Conservation (phyloP, 2,329 filamentous ascomycete species). For the Apiospora pterosperma region DNA sequence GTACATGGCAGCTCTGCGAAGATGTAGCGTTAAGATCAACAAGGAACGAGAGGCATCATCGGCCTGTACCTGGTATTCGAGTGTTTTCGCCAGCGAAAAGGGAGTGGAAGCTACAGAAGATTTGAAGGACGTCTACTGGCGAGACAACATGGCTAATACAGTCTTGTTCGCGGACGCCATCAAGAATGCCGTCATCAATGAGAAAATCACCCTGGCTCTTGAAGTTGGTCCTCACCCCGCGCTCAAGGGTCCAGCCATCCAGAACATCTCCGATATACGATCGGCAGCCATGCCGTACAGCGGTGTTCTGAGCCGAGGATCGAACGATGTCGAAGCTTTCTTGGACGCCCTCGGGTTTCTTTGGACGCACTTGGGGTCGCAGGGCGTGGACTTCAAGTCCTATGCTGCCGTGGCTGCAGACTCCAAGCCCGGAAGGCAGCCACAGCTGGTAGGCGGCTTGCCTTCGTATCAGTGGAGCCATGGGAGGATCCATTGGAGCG, state of each 20-base stretch:
- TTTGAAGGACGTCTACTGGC: constrained; percentile 11
- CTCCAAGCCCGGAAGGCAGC: no score
- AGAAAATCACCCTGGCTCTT: not conserved
- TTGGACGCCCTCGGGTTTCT: constrained; percentile 5
- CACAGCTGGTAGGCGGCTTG: constrained; percentile 27
- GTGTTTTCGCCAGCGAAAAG: constrained; percentile 24
- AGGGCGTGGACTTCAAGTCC: constrained; percentile 4
- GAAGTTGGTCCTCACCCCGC: constrained; percentile 8
- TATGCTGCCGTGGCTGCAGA: not conserved
- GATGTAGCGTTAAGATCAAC: constrained; percentile 30
- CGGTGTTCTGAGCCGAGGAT: constrained; percentile 21
- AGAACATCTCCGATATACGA: constrained; percentile 27
- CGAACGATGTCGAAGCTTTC: constrained; percentile 19
- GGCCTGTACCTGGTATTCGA: constrained; percentile 38
- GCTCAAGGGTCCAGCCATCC: constrained; percentile 4
- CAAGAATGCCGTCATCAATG: not conserved
- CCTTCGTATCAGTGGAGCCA: constrained; percentile 18
- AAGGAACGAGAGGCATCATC: constrained; percentile 27
- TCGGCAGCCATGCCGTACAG: constrained; percentile 19
- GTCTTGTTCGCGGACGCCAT: constrained; percentile 6
- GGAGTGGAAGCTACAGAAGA: constrained; percentile 17
- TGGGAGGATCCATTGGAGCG: constrained; percentile 8
- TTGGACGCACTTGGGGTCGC: constrained; percentile 6
- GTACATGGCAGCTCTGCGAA: constrained; percentile 29
- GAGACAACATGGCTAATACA: not conserved